These are phyloP conservation scores for Puccinia horiana DNA, from an alignment of 1,284 basidiomycete species.

Conservation along the genomic window DNA sequence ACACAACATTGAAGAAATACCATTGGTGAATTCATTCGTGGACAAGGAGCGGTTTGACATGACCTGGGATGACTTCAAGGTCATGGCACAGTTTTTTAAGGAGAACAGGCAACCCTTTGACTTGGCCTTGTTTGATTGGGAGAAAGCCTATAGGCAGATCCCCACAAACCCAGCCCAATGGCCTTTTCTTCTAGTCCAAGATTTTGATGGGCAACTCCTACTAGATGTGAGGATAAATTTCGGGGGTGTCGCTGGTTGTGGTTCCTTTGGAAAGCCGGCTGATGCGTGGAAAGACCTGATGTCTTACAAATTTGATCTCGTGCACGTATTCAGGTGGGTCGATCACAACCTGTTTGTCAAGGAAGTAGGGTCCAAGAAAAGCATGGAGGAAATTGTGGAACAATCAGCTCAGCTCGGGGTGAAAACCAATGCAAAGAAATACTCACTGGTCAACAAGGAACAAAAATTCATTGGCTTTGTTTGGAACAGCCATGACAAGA, in stretches of 20 bases:
- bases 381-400: neutral
- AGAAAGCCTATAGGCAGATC: too few species aligned
- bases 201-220: neutral
- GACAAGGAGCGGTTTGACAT: neutral
- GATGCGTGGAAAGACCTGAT: conserved; percentile 8
- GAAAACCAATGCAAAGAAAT: too few species aligned
- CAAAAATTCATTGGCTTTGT: too few species aligned
- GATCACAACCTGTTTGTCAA: neutral
- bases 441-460: too few species aligned
- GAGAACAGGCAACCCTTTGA: too few species aligned
- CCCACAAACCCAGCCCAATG: neutral
- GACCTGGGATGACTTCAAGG: conserved; percentile 15
- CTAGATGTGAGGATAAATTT: too few species aligned
- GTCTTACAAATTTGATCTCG: neutral
- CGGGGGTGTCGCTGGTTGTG: too few species aligned
- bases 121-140: neutral
- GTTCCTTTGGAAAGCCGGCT: conserved; percentile 10
- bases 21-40: neutral
- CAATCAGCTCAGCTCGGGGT: neutral
- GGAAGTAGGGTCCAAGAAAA: neutral
- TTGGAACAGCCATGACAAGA: too few species aligned
- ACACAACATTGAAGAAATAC: neutral
- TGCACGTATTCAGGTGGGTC: neutral
- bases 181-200: neutral
- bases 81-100: neutral